Evolutionary conservation across 2,329 filamentous ascomycete species (phyloP).

Genomic region (Clonostachys solani): DNA sequence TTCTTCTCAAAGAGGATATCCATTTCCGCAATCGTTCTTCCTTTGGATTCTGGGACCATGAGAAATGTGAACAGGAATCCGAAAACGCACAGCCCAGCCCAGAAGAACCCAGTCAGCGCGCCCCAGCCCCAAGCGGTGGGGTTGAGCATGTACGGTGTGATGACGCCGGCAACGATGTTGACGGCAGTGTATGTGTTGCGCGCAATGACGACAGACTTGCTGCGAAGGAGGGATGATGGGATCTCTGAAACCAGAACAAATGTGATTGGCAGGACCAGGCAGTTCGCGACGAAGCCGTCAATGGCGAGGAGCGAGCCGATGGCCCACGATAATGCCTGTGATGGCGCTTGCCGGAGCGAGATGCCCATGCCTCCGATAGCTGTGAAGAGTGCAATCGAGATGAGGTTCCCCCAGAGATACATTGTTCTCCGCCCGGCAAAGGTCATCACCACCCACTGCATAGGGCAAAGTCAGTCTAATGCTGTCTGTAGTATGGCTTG

Average conservation of each 20-base stretch:
- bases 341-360: constrained; percentile 2
- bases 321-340: constrained; percentile 13
- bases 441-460: constrained; percentile 31
- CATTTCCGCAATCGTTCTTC: constrained; percentile 13
- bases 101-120: constrained; percentile 13
- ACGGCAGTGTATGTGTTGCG: constrained; percentile 17
- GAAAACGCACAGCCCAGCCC: constrained; percentile 8
- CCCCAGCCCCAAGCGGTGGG: constrained; percentile 11
- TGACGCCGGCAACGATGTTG: constrained; percentile 9
- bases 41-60: constrained; percentile 15
- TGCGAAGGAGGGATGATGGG: constrained; percentile 23
- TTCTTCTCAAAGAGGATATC: constrained; percentile 12
- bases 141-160: constrained; percentile 14
- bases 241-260: constrained; percentile 23
- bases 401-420: constrained; percentile 35
- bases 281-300: constrained; percentile 21
- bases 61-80: constrained; percentile 12
- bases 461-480: constrained; percentile 34
- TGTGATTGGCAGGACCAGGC: constrained; percentile 9
- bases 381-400: constrained; percentile 36
- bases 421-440: constrained; percentile 30
- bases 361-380: constrained; percentile 33
- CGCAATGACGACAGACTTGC: constrained; percentile 20
- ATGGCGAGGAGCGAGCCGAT: constrained; percentile 8
- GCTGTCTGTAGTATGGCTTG: constrained; percentile 25